Base-by-base conservation (phyloP, 345 rosid species). In the Turritis glabra region DNA sequence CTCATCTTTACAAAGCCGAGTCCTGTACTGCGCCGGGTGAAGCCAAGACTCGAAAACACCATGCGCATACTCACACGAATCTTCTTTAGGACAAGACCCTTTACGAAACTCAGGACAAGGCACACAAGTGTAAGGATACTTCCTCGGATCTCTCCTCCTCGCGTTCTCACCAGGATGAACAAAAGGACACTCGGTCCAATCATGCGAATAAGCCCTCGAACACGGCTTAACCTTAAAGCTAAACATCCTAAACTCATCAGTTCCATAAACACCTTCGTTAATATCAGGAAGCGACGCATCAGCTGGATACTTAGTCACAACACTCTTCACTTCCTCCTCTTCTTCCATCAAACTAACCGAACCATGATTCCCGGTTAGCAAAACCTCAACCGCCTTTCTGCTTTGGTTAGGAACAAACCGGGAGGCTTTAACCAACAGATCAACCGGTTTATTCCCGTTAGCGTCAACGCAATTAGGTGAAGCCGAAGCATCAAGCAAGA, bases 111-210 rank as follows among this genome's bases (percentile, higher is more conserved):
- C 99, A 2, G 97, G 99, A 81, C 99, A 95, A 1, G 99, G 97
- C 54, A 95, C 99, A 64, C 99, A 92, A 66, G 88, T 91, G 72
- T 95, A 95, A 29, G 96, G 91, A 71, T 86, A 92, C 86, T 91
- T 95, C 81, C 85, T 86, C 0, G 93, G 97, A 87, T 95, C 99
- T 64, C 99, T 84, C 72, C 99, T 90, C 84, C 99, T 90, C 0
- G 99, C 99, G 15, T 95, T 95, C 91, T 95, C 99, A 10, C 99
- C 97, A 0, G 99, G 99, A 78, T 95, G 99, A 61, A 90, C 99
- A 66, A 95, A 95, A 2, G 99, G 99, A 74, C 99, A 95, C 73
- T 95, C 99, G 0, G 97, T 95, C 99, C 97, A 95, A 47, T 95
- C 99, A 57, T 95, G 99, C 4, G 99, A 91, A 68, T 95, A 95